These are phyloP conservation scores for Kandelia obovata DNA, from an alignment of 345 rosid genomes.

Conservation along the genomic window DNA sequence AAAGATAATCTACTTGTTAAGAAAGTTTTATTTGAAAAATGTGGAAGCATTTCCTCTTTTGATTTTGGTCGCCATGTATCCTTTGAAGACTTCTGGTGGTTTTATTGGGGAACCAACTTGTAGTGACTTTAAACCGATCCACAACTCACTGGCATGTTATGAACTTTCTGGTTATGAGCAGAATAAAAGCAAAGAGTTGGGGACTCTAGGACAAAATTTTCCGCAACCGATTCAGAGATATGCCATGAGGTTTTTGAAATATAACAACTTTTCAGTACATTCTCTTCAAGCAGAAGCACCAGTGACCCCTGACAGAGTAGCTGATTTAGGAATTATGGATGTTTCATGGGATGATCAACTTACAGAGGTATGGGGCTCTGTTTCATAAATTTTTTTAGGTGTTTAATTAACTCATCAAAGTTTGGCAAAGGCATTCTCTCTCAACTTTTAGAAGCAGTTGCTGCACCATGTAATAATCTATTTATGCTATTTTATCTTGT, in stretches of 20 bases:
- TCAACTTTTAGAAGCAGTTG: slow-evolving; percentile 2
- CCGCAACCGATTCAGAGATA: slow-evolving; percentile 52
- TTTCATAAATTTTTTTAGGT: background rate
- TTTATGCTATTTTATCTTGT: background rate
- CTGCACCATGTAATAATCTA: background rate
- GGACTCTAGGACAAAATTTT: slow-evolving; percentile 30
- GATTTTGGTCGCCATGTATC: background rate
- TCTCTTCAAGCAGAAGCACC: slow-evolving; percentile 59
- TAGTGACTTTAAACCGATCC: slow-evolving; percentile 7
- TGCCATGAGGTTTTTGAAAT: slow-evolving; percentile 78
- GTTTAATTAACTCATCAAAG: slow-evolving; percentile 3
- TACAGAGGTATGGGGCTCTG: slow-evolving; percentile 62
- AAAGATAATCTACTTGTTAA: too few species aligned
- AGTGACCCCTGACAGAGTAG: slow-evolving; percentile 50
- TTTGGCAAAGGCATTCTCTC: slow-evolving; percentile 4
- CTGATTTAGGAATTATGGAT: slow-evolving; percentile 51
- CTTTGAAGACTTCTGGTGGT: background rate
- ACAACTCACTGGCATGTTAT: slow-evolving; percentile 6
- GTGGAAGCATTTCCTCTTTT: background rate
- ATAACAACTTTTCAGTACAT: slow-evolving; percentile 43
- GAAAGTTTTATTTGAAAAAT: too few species aligned
- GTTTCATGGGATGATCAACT: slow-evolving; percentile 63
- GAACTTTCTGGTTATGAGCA: slow-evolving; percentile 29
- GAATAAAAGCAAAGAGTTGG: slow-evolving; percentile 47
- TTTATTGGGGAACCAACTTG: background rate